phyloP scores from a whole-genome alignment of 768 basidiomycete species.

The Tylopilus felleus region DNA sequence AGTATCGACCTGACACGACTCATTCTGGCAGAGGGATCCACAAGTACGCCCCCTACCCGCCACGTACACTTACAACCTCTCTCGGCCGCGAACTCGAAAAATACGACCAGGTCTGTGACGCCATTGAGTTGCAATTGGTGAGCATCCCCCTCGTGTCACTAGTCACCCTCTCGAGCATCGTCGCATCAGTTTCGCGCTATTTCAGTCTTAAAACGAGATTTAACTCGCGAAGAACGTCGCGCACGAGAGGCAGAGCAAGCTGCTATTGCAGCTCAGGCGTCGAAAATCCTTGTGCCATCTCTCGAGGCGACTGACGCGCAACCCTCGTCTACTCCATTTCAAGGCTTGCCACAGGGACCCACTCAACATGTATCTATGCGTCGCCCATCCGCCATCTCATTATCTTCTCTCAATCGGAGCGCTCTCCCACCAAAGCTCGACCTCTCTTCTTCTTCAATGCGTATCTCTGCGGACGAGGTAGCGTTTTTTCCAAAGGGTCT shows the following conservation, averaged over 20 bases:
- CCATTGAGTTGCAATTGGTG: constrained; percentile 70
- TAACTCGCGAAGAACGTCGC: constrained; percentile 57
- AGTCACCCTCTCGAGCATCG: background rate
- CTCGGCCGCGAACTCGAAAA: constrained; percentile 73
- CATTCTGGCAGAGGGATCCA: constrained; percentile 47
- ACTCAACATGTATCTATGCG: constrained; percentile 38
- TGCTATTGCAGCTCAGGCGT: constrained; percentile 33
- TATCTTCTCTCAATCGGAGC: constrained; percentile 75
- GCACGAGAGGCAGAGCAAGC: constrained; percentile 43
- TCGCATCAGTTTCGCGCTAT: constrained; percentile 63
- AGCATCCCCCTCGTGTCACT: constrained; percentile 24
- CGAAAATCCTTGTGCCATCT: constrained; percentile 26
- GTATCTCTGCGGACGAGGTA: constrained; percentile 62
- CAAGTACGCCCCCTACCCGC: constrained; percentile 57
- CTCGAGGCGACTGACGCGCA: constrained; percentile 18
- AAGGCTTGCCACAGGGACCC: constrained; percentile 35
- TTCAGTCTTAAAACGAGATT: constrained; percentile 66
- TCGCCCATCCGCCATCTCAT: constrained; percentile 73
- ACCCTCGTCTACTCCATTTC: constrained; percentile 31
- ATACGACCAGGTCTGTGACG: constrained; percentile 77
- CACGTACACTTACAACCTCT: constrained; percentile 58
- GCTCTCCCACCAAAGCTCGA: constrained; percentile 75
- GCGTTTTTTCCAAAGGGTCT: constrained; percentile 56
- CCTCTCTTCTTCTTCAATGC: constrained; percentile 65
- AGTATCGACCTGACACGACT: background rate